Conservation (phyloP, 305 asterid species). For the Fraxinus velutina region DNA sequence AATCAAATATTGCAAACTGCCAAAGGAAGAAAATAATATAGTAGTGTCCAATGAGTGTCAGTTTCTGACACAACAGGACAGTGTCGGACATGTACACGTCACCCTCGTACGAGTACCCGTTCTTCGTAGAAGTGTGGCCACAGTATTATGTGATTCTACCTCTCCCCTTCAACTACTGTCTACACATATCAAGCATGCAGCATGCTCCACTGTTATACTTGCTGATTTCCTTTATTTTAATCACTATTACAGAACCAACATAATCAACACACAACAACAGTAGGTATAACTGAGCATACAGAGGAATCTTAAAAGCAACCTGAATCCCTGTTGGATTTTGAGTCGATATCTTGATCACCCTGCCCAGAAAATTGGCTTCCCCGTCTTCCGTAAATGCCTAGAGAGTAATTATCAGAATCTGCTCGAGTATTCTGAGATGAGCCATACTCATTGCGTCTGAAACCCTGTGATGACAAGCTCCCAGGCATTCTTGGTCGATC, state of each 20-base stretch:
- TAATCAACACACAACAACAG: not conserved
- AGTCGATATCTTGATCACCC: conserved; percentile 69
- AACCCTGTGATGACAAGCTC: conserved; percentile 46
- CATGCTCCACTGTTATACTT: not conserved
- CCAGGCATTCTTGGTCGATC: conserved; percentile 63
- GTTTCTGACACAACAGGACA: not conserved
- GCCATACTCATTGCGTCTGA: conserved; percentile 57
- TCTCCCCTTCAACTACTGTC: not conserved
- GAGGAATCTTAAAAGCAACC: conserved; percentile 41
- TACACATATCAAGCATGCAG: not conserved
- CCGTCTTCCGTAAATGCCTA: conserved; percentile 70
- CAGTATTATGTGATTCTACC: not conserved
- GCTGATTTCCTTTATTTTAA: not conserved
- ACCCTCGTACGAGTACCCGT: not conserved
- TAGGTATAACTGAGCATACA: conserved; percentile 1
- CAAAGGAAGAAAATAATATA: not conserved
- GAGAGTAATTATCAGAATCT: conserved; percentile 46
- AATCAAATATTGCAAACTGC: not conserved
- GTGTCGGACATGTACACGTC: not conserved
- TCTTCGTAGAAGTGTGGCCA: not conserved
- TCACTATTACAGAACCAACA: not conserved
- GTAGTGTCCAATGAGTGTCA: not conserved
- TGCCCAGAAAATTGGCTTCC: conserved; percentile 63
- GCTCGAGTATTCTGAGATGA: conserved; percentile 82
- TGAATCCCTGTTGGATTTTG: conserved; percentile 83